Conservation (phyloP, 148 eudicot species). For the Talinum fruticosum region DNA sequence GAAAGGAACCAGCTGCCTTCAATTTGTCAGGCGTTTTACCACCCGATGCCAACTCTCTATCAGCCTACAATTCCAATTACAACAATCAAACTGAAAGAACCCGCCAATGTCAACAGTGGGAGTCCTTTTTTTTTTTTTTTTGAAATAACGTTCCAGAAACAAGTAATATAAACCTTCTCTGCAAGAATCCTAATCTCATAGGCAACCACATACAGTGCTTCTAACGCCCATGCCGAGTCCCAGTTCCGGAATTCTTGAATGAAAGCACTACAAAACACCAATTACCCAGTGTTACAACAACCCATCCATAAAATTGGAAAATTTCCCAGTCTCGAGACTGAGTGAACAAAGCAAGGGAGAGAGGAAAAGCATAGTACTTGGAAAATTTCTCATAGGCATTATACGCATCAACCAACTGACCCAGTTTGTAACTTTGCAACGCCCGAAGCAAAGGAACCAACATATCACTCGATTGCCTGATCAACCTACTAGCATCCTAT, state of each 20-base stretch:
- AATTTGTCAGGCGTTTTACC: conserved; percentile 90
- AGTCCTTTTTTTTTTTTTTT: neutral
- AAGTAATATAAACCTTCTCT: conserved; percentile 56
- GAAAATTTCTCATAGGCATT: conserved; percentile 83
- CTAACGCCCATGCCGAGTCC: conserved; percentile 98
- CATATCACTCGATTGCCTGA: conserved; percentile 65
- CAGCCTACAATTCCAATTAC: conserved; percentile 58
- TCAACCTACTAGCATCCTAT: conserved; percentile 74
- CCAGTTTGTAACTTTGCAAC: conserved; percentile 68
- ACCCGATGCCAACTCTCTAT: conserved; percentile 77
- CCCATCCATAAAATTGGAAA: neutral
- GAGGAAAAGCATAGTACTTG: conserved; percentile 40
- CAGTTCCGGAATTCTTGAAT: conserved; percentile 94
- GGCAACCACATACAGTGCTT: conserved; percentile 69
- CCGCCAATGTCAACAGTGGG: neutral
- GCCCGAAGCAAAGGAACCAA: conserved; percentile 65
- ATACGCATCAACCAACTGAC: conserved; percentile 69
- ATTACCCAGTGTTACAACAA: conserved; percentile 19
- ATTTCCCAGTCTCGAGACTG: neutral
- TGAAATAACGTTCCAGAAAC: neutral
- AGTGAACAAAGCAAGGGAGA: conserved; percentile 2
- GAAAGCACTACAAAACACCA: conserved; percentile 61
- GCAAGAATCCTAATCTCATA: conserved; percentile 96
- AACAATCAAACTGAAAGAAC: neutral
- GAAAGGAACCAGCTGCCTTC: conserved; percentile 98